Base-by-base conservation (phyloP, 805 yeast genomes). In the Lachancea quebecensis region DNA sequence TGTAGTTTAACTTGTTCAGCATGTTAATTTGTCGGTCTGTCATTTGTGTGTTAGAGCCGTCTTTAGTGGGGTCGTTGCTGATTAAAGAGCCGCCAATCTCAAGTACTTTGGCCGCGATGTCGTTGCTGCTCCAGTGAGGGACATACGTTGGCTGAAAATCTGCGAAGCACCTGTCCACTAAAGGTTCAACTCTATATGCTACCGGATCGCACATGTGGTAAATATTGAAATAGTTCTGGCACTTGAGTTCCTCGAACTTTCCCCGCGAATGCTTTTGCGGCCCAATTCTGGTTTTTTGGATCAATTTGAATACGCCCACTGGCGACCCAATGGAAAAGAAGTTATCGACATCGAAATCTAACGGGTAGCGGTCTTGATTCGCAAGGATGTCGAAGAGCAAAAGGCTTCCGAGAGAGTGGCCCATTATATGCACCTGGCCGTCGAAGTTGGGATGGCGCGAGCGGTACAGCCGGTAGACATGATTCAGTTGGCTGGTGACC, bases 131-230 rank as follows among this genome's bases (percentile, higher is more conserved):
- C 49, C 56, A 54, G 45, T 60, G 64, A 7, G 60, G 59, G 14
- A 65, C 38, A 32, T 51, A 51, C 2, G 49, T 52, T 17, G 60
- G 62, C 35, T 59, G 59, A 17, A 52, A 53, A 5, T 53, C 35
- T 0, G 60, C 45, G 55, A 63, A 49, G 9, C 45, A 38, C 34
- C 42, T 44, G 39, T 58, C 58, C 4, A 90, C 74, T 46, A 91
- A 66, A 1, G 99, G 99, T 62, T 91, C 99, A 47, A 90, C 66
- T 45, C 98, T 70, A 56, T 90, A 88, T 0, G 91, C 90, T 35
- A 93, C 82, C 0, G 97, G 96, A 59, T 91, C 99, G 52, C 95
- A 82, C 0, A 91, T 86, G 54, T 91, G 95, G 67, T 85, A 88
- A 5, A 93, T 66, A 58, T 91, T 91, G 67, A 84, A 93, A 36